These are phyloP conservation scores for Saprolegnia diclina DNA, from an alignment of 352 stramenopile genomes.

Conservation along the genomic window DNA sequence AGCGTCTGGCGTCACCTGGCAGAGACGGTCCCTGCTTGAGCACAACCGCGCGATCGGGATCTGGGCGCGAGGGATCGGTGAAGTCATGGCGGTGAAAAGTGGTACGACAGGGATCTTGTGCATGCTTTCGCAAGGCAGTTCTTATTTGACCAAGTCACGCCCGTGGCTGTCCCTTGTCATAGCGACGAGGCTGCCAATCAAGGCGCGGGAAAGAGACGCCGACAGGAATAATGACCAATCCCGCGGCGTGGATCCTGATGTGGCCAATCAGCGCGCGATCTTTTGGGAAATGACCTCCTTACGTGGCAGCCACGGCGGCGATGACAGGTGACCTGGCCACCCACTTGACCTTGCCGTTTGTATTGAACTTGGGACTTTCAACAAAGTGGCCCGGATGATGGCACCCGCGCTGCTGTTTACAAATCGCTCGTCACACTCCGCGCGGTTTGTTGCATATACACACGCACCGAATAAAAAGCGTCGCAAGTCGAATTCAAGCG, in stretches of 20 bases:
- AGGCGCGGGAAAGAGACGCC: too few relatives aligned
- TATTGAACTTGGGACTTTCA: constrained; percentile 8
- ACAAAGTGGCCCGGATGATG: too few relatives aligned
- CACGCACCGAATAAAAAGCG: neutral
- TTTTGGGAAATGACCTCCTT: neutral
- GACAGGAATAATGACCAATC: too few relatives aligned
- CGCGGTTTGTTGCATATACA: constrained; percentile 17
- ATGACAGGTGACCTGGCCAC: neutral
- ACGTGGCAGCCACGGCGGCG: neutral
- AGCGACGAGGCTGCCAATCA: neutral
- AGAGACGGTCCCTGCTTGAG: too few relatives aligned
- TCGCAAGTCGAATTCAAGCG: neutral
- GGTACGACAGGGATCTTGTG: neutral
- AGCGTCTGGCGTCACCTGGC: too few relatives aligned
- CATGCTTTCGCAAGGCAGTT: neutral
- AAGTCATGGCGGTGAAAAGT: neutral
- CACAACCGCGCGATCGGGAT: too few relatives aligned
- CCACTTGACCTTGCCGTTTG: constrained; percentile 15
- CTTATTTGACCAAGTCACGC: neutral
- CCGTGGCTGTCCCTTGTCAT: constrained; percentile 6
- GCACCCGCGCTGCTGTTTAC: neutral
- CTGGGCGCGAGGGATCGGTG: too few relatives aligned
- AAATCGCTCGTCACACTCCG: neutral
- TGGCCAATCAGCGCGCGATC: neutral
- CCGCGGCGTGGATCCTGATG: too few relatives aligned